Evolutionary conservation across 2,329 filamentous ascomycete genomes (phyloP), one percentile per base, ranked within the genome.

Genomic region (Botrytis hyacinthi): DNA sequence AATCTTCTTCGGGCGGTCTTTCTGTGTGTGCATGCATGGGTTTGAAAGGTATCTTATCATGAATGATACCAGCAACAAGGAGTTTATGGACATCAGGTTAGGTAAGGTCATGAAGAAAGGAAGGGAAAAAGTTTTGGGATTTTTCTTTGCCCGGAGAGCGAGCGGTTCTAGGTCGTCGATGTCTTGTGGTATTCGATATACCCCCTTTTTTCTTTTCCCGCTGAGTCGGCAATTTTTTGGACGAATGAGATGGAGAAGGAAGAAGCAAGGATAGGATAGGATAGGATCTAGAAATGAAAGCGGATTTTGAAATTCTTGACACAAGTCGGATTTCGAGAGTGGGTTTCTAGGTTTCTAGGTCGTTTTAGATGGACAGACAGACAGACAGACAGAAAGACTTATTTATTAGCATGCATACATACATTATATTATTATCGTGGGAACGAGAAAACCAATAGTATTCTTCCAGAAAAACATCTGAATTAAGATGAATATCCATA

Each of bases 21-120:
- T 37, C 22, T 62, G 16, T 35, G 26, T 2, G 12, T 16, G 37
- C 60, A 42, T 40, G 14, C 35, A 40, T 37, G 12, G 35, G 14
- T 26, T 37, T 26, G 37, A 40, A 26, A n/a, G 37, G 26, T 40
- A 40, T 40, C 40, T 16, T 61, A 16, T 60, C 35, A 62, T 42
- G 37, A 57, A 40, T 29, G 61, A 63, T 63, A 44, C 37, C 61
- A 22, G 61, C 61, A 62, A 42, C 26, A 63, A 44, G 61, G 61
- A 63, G 60, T 62, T 62, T 40, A 62, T n/a, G 60, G 16, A 63
- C 37, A 40, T n/a, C 60, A 42, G 35, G 22, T 57, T 18, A 57
- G 37, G 60, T n/a, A 26, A 40, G 22, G 32, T 42, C 60, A 62
- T 7, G 35, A n/a, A 6, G 59, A 22, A 14, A n/a, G 59, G 59